Percentiles rank a stretch among this genome's conserved stretches.
Evolutionary conservation across 192 early-diverging fungal species (phyloP).

Genomic region (Rhizophagus sp.): DNA sequence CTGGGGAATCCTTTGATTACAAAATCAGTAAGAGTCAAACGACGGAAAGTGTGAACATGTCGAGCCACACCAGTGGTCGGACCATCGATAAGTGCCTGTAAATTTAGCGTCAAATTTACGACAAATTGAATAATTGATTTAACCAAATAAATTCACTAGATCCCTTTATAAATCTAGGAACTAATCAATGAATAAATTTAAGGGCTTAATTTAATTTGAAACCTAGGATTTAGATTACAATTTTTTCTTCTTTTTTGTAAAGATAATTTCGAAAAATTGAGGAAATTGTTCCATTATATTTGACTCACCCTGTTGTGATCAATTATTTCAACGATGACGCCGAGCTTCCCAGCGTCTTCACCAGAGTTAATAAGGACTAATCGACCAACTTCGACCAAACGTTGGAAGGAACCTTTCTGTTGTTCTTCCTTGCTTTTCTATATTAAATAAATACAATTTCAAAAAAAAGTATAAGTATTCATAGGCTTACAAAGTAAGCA

Average conservation of each 20-base stretch:
- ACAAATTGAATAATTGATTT: neutral
- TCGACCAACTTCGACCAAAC: constrained; percentile 97
- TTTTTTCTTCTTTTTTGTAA: no score
- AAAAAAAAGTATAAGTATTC: no score
- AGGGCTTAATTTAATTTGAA: no score
- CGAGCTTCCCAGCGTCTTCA: constrained; percentile 93
- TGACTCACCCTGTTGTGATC: constrained; percentile 92
- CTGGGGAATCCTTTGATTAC: constrained; percentile 85
- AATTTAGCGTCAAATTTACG: neutral
- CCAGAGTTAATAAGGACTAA: constrained; percentile 97
- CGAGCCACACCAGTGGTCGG: constrained; percentile 94
- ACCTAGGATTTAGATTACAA: no score
- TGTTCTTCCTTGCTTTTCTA: neutral
- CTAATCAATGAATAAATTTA: no score
- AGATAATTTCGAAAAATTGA: neutral
- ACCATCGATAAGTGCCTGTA: constrained; percentile 92
- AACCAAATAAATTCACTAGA: neutral
- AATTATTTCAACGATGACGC: constrained; percentile 98
- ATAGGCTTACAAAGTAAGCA: no score
- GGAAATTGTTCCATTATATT: neutral
- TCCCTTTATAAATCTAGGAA: no score
- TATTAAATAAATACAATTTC: constrained; percentile 7
- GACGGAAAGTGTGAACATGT: constrained; percentile 86
- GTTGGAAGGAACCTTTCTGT: constrained; percentile 69
- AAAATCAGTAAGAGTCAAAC: constrained; percentile 87